Base-by-base conservation (phyloP, 2,329 filamentous ascomycete species). In the Fusarium sacchari region DNA sequence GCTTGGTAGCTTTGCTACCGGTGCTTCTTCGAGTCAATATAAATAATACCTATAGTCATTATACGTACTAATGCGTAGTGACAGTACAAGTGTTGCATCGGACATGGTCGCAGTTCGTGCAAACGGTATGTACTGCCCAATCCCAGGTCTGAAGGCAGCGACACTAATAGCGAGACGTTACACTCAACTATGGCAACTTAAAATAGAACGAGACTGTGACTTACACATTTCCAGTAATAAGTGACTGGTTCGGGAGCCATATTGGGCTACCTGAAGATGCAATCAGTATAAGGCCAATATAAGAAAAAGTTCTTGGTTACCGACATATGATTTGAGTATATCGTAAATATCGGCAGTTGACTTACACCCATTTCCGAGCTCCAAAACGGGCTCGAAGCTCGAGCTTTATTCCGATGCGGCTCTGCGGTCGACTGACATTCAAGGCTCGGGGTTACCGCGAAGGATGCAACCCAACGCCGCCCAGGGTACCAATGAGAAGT, bases 371-470 rank as follows among this genome's bases (percentile, higher is more conserved):
- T 60, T 49, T 55, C 14, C 6, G 17, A 57, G 49, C 30, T 36
- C 24, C 14, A 37, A 32, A 66, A 24, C 8, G 44, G 52, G 28
- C 17, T 37, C 24, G 37, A 42, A 47, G 28, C 34, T 55, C 47
- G 36, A 42, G 28, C 30, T 68, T 67, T 68, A 67, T 68, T 42
- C 62, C 47, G 46, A 61, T 56, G 66, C 39, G 63, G 56, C 49
- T 69, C 63, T 69, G 64, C 63, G 32, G 30, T 36, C 32, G 22
- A 43, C 24, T 34, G 28, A 50, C 22, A 46, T 26, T 46, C 30
- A 28, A 61, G 49, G 43, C 49, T 56, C 49, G 57, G 49, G 13
- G 26, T 50, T 46, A 37, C 43, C 44, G 39, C 30, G 30, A 47
- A 34, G 20, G 46, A 47, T 67, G 63, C 49, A 43, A 60, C 62